phyloP scores from a whole-genome alignment of 2,329 filamentous ascomycete genomes.

The Xylaria sp. region DNA sequence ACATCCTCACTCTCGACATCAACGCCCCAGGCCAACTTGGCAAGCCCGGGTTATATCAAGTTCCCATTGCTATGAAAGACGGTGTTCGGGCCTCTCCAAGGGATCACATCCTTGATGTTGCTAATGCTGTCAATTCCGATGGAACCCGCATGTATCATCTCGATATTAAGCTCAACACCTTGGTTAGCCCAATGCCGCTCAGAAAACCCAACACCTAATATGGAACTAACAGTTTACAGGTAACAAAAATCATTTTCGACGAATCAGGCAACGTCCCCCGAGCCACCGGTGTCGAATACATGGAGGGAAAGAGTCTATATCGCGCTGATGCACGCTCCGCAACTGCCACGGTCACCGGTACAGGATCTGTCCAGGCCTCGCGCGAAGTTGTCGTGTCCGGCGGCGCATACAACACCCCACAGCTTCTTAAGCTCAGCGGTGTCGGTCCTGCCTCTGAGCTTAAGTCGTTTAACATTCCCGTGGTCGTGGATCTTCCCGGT shows the following conservation, averaged over 20 bases:
- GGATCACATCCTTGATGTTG: conserved; percentile 60
- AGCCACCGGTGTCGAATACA: conserved; percentile 53
- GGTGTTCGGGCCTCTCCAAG: conserved; percentile 58
- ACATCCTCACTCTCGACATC: conserved; percentile 54
- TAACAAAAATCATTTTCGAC: conserved; percentile 54
- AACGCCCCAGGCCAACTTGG: conserved; percentile 51
- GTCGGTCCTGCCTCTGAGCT: conserved; percentile 56
- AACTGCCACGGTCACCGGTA: conserved; percentile 37
- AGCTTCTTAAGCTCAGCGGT: conserved; percentile 59
- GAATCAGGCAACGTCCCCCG: conserved; percentile 47
- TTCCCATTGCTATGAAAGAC: conserved; percentile 59
- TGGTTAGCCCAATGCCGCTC: conserved; percentile 3
- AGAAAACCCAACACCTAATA: neutral
- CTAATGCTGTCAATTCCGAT: conserved; percentile 57
- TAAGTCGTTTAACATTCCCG: conserved; percentile 56
- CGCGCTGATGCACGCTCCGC: conserved; percentile 53
- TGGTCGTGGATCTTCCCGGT: conserved; percentile 67
- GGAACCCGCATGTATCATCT: conserved; percentile 56
- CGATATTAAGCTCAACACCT: conserved; percentile 49
- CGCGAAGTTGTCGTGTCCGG: conserved; percentile 60
- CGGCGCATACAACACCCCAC: conserved; percentile 58
- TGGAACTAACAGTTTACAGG: conserved; percentile 40
- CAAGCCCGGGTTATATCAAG: conserved; percentile 59
- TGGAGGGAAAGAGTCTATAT: conserved; percentile 54
- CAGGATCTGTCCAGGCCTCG: conserved; percentile 47